Evolutionary conservation across 768 basidiomycete genomes (phyloP), one percentile per base, ranked within the genome.

Genomic region (Kwoniella dejecticola): DNA sequence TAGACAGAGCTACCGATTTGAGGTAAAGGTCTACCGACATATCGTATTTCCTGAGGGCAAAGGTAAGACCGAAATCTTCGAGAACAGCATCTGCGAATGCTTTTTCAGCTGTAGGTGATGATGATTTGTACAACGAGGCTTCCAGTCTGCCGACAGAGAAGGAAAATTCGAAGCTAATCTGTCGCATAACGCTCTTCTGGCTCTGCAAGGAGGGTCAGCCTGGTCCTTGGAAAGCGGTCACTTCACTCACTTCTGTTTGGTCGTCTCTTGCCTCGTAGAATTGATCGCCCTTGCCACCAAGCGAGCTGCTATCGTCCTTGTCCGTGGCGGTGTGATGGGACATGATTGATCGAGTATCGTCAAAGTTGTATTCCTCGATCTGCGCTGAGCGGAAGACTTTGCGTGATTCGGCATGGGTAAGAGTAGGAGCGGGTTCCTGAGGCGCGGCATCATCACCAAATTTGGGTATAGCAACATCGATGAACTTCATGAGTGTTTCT

Each of bases 381-480:
- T 57, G 56, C 1, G 64, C 64, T 19, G 64, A 66, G 2, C 70
- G 64, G 56, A 66, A 70, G 33, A 67, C 68, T 1, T 48, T 57
- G 12, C 46, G 44, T 3, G 46, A 42, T 6, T 59, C 33, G 2
- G 30, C 29, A 36, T 41, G 27, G 21, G 47, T 19, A 19, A 57
- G 10, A 5, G 52, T 8, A 12, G 44, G 66, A 17, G 47, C 62
- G 36, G 46, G 74, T 33, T 81, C 82, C 3, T 84, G 67, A 15
- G 86, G 82, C 53, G 57, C 12, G 27, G 54, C 61, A 29, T 69
- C 63, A 44, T 85, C 88, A 27, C 75, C 80, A 68, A 97, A 88
- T 60, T 87, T 85, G 13, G 96, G 96, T 38, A 98, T 87, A 27
- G 87, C 86, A 26, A 93, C 87, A 70, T 98, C 94, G 69, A 98